These are phyloP conservation scores for Aspergillus hortae DNA, from an alignment of 2,329 filamentous ascomycete species.

Conservation along the genomic window DNA sequence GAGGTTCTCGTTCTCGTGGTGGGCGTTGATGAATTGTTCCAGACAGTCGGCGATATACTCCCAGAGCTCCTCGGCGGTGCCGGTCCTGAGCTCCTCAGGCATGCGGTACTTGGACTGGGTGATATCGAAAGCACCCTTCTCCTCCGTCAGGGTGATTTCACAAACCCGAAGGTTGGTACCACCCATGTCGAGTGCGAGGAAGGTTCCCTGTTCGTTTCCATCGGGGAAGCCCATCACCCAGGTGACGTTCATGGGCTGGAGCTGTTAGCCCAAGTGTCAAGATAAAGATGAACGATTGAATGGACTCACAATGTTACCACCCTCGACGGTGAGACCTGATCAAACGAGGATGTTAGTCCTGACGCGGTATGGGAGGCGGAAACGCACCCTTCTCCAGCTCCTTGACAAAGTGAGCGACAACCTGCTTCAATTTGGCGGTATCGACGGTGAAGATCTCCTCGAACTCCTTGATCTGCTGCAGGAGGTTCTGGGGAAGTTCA, in stretches of 20 bases:
- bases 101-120: conserved; percentile 95
- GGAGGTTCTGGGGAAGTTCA: conserved; percentile 82
- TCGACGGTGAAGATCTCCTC: conserved; percentile 82
- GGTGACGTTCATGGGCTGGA: conserved; percentile 91
- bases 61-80: conserved; percentile 81
- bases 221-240: conserved; percentile 91
- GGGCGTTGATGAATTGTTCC: conserved; percentile 82
- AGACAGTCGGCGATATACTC: conserved; percentile 92
- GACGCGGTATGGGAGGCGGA: not conserved
- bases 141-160: conserved; percentile 81
- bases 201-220: conserved; percentile 82
- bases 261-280: too few relatives aligned
- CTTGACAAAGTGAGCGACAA: conserved; percentile 82
- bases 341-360: conserved; percentile 1
- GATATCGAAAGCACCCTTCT: conserved; percentile 88
- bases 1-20: conserved; percentile 65
- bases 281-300: not conserved
- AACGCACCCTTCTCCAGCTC: conserved; percentile 78
- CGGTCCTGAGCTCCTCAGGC: conserved; percentile 87
- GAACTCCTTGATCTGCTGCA: conserved; percentile 74
- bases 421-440: conserved; percentile 76
- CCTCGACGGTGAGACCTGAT: conserved; percentile 75
- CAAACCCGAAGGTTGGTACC: conserved; percentile 95
- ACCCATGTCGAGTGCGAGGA: conserved; percentile 89
- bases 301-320: conserved; percentile 80